phyloP scores from a whole-genome alignment of 257 asterid genomes.

The Anisodus tanguticus region DNA sequence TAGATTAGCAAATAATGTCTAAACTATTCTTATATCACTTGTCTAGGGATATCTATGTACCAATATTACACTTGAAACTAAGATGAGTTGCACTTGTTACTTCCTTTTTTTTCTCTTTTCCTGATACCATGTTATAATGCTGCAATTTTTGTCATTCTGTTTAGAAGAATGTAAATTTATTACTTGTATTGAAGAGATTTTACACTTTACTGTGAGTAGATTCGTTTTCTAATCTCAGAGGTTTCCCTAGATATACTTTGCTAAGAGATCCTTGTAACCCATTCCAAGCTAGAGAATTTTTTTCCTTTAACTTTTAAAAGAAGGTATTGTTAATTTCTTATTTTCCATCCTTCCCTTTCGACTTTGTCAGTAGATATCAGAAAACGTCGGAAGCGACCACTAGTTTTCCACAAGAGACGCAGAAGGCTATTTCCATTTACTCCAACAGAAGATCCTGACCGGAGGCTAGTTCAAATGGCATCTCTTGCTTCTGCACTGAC shows the following conservation, averaged over 20 bases:
- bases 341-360: constrained; percentile 1
- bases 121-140: neutral
- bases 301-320: neutral
- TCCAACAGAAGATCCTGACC: constrained; percentile 58
- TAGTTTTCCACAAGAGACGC: constrained; percentile 70
- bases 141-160: constrained; percentile 18
- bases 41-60: neutral
- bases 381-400: constrained; percentile 68
- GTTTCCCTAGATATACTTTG: neutral
- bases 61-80: neutral
- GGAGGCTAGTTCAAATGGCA: constrained; percentile 66
- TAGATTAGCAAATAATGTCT: neutral
- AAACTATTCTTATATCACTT: neutral
- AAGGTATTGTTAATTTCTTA: neutral
- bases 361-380: constrained; percentile 51
- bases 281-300: neutral
- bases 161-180: neutral
- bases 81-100: neutral
- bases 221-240: constrained; percentile 4
- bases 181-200: neutral
- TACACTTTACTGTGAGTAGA: neutral
- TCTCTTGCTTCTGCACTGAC: constrained; percentile 80
- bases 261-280: neutral
- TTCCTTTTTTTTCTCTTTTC: neutral
- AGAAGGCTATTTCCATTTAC: constrained; percentile 68